Conservation (phyloP, 768 basidiomycete species). For the Boletus rufocinnamomeus region DNA sequence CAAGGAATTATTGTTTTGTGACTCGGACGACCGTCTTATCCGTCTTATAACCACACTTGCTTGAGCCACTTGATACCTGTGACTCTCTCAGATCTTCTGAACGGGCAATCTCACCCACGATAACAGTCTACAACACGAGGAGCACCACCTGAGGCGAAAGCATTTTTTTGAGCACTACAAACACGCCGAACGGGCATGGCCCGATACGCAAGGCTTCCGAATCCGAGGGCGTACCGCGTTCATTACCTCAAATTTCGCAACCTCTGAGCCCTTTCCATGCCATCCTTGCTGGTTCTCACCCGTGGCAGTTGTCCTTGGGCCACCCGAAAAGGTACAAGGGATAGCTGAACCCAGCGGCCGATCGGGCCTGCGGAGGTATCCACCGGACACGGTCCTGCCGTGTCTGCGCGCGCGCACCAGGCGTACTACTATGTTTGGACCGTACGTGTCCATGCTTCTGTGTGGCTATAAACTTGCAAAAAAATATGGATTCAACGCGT, state of each 20-base stretch:
- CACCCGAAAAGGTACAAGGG: slow-evolving; percentile 2
- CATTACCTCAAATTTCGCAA: slow-evolving; percentile 25
- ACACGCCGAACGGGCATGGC: slow-evolving; percentile 24
- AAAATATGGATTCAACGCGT: background rate
- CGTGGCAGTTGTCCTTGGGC: slow-evolving; percentile 12
- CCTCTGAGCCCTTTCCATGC: background rate
- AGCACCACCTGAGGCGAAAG: background rate
- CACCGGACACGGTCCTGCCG: slow-evolving; percentile 21
- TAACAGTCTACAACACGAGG: background rate
- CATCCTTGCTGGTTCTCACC: background rate
- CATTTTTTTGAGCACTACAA: background rate
- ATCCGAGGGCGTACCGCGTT: slow-evolving; percentile 16
- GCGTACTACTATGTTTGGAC: slow-evolving; percentile 24
- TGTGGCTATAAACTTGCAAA: slow-evolving; percentile 26
- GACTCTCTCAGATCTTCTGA: background rate
- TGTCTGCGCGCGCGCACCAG: slow-evolving; percentile 22
- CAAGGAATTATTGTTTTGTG: too few relatives aligned
- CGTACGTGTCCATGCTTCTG: slow-evolving; percentile 21
- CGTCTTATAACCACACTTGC: background rate
- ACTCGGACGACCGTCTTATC: too few relatives aligned
- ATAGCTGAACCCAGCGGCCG: slow-evolving; percentile 5
- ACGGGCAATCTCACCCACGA: background rate
- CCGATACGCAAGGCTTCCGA: slow-evolving; percentile 9
- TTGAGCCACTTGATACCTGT: background rate
- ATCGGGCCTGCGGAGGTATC: slow-evolving; percentile 6